Conservation (phyloP, 2,329 filamentous ascomycete genomes). For the Fusarium sp. region DNA sequence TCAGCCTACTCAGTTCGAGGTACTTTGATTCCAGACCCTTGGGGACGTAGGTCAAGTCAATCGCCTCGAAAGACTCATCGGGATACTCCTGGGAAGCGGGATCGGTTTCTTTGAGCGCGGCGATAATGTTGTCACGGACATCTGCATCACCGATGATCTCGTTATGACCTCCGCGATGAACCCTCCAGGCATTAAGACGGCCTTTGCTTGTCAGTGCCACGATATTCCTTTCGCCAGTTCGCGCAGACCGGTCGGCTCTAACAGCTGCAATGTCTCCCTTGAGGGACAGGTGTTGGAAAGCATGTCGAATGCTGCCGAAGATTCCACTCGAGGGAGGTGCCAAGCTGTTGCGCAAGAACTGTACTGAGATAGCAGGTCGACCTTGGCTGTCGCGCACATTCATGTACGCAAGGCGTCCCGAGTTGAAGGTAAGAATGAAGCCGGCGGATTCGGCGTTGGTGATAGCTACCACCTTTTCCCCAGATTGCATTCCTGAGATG, state of each 20-base stretch:
- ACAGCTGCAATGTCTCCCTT: constrained; percentile 85
- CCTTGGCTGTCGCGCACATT: constrained; percentile 88
- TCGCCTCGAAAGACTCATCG: constrained; percentile 72
- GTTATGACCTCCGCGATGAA: constrained; percentile 88
- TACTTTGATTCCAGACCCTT: constrained; percentile 63
- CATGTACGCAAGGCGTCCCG: constrained; percentile 86
- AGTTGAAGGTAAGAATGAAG: constrained; percentile 86
- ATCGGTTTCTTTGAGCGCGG: constrained; percentile 68
- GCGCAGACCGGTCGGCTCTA: constrained; percentile 74
- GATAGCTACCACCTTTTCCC: constrained; percentile 81
- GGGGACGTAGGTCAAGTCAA: constrained; percentile 81
- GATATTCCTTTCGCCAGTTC: constrained; percentile 85
- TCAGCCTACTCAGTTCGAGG: constrained; percentile 61
- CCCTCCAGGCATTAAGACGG: constrained; percentile 84
- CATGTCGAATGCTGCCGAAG: constrained; percentile 83
- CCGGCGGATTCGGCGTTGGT: constrained; percentile 87
- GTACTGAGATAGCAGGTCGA: constrained; percentile 80
- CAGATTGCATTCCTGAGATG: constrained; percentile 78
- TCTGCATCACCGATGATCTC: constrained; percentile 79
- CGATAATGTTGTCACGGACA: constrained; percentile 70
- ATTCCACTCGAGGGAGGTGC: constrained; percentile 71
- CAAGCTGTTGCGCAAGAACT: constrained; percentile 75
- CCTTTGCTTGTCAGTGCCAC: constrained; percentile 82
- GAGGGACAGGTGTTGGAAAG: constrained; percentile 74
- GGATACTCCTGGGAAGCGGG: constrained; percentile 61